Percentiles rank a stretch among this genome's conserved stretches.
Evolutionary conservation across 2,329 filamentous ascomycete genomes (phyloP).

Genomic region (Fusarium chlamydosporum): DNA sequence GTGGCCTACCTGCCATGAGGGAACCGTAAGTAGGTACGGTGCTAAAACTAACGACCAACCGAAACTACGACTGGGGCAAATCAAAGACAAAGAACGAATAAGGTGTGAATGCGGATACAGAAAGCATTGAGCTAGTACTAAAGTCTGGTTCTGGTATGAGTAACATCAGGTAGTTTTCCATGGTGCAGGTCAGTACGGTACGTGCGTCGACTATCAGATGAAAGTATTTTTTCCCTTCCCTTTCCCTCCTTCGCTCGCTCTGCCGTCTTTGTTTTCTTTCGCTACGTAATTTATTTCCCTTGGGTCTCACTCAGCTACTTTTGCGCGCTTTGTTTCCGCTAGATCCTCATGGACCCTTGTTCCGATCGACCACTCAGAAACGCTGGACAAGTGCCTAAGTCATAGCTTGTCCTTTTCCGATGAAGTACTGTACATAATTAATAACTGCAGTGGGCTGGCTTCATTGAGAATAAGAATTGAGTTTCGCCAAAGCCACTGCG

Average conservation of each 20-base stretch:
- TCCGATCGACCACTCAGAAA: slow-evolving; percentile 38
- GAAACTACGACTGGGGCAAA: slow-evolving; percentile 37
- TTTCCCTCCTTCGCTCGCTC: not conserved
- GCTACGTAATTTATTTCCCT: slow-evolving; percentile 18
- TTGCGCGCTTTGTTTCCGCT: slow-evolving; percentile 37
- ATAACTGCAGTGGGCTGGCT: not conserved
- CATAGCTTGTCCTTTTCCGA: slow-evolving; percentile 23
- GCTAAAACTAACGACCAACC: slow-evolving; percentile 46
- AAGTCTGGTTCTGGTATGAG: slow-evolving; percentile 40
- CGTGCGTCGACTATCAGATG: slow-evolving; percentile 21
- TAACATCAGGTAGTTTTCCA: slow-evolving; percentile 31
- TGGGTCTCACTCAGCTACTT: slow-evolving; percentile 12
- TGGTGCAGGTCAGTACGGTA: slow-evolving; percentile 15
- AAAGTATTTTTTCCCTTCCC: slow-evolving; percentile 26
- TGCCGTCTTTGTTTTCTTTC: slow-evolving; percentile 11
- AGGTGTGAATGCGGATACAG: slow-evolving; percentile 38
- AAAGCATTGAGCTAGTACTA: slow-evolving; percentile 29
- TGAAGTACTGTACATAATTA: slow-evolving; percentile 13
- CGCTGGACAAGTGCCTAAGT: slow-evolving; percentile 8
- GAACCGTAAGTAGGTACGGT: slow-evolving; percentile 26
- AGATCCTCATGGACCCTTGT: slow-evolving; percentile 34
- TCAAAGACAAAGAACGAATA: slow-evolving; percentile 38
- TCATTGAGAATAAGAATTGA: slow-evolving; percentile 23
- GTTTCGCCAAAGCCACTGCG: slow-evolving; percentile 16
- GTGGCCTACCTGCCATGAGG: slow-evolving; percentile 13